Evolutionary conservation across 140 eudicot genomes (phyloP).

Genomic region (Senecio squalidus): DNA sequence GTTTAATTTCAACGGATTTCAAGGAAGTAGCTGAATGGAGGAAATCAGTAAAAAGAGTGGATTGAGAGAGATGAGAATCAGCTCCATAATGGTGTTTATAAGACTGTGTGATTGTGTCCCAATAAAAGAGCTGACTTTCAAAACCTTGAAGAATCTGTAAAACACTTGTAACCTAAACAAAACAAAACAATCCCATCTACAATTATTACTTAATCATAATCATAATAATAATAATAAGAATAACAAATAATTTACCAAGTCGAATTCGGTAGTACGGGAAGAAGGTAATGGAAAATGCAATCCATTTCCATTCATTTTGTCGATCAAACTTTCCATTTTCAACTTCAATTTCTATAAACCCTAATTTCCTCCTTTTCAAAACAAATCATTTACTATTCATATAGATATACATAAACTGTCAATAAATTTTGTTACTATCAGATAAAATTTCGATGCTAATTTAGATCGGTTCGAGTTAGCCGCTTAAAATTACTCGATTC

Average conservation of each 20-base stretch:
- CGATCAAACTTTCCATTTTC: constrained; percentile 37
- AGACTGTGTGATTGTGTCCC: constrained; percentile 41
- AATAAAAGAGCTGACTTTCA: constrained; percentile 51
- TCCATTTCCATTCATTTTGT: constrained; percentile 46
- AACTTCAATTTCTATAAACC: constrained; percentile 33
- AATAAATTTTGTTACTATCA: too few species aligned
- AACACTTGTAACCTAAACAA: constrained; percentile 60
- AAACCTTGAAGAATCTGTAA: constrained; percentile 78
- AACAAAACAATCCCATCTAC: not conserved
- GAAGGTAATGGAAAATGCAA: constrained; percentile 66
- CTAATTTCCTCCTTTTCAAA: too few species aligned
- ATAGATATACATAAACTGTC: too few species aligned
- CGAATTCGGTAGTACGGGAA: constrained; percentile 55
- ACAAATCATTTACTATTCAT: too few species aligned
- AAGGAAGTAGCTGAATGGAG: constrained; percentile 80
- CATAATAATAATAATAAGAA: not conserved
- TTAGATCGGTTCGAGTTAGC: too few species aligned
- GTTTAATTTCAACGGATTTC: constrained; percentile 52
- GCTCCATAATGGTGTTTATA: constrained; percentile 50
- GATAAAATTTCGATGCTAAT: too few species aligned
- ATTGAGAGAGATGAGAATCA: constrained; percentile 64
- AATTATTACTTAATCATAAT: not conserved
- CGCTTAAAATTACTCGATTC: too few species aligned
- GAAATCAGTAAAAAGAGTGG: constrained; percentile 52
- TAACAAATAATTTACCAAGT: constrained; percentile 46